phyloP scores from a whole-genome alignment of 225 moss, liverwort and hornwort species.

The Polytrichum commune region DNA sequence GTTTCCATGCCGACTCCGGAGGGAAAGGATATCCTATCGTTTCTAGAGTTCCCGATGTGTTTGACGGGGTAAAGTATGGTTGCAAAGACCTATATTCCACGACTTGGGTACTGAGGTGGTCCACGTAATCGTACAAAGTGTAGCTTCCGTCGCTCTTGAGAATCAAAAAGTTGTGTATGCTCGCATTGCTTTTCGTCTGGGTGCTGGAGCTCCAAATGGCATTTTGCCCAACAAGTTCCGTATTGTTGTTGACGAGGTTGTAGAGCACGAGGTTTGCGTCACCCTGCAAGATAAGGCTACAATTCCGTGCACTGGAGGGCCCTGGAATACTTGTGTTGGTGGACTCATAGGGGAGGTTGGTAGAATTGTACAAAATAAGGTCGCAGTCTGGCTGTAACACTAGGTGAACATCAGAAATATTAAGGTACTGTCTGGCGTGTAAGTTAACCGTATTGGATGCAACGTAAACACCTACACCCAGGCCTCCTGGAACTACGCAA shows the following conservation, averaged over 20 bases:
- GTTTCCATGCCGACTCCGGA: neutral
- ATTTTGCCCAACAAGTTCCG: no score
- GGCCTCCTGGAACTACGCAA: neutral
- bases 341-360: neutral
- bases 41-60: neutral
- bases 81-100: no score
- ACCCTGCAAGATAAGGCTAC: slow-evolving; percentile 3
- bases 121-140: no score
- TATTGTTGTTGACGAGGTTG: neutral
- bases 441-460: neutral
- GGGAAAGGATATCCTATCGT: neutral
- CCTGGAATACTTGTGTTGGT: neutral
- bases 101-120: no score
- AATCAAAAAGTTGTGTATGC: neutral
- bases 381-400: slow-evolving; percentile 12
- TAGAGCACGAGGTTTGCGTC: slow-evolving; percentile 16
- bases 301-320: neutral
- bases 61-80: neutral
- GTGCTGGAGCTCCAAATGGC: no score
- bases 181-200: neutral
- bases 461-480: slow-evolving; percentile 4
- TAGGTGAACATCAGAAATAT: neutral
- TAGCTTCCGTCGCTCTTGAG: neutral
- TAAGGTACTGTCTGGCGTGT: neutral
- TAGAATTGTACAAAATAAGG: neutral